Evolutionary conservation across 306 rosid genomes (phyloP).

Genomic region (Luffa acutangula): DNA sequence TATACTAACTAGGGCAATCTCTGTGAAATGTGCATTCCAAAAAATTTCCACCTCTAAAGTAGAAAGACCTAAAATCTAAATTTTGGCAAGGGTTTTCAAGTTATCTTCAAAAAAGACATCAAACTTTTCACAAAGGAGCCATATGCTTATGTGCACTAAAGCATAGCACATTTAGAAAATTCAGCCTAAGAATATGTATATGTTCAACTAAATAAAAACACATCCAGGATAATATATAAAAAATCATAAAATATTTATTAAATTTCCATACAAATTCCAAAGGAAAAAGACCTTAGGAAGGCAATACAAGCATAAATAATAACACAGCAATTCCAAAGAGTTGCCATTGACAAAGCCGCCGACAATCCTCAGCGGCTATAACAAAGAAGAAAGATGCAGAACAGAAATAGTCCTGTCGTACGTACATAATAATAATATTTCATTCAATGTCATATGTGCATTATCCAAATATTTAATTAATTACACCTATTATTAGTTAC

Average conservation of each 20-base stretch:
- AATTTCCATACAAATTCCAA: not conserved
- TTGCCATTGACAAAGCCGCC: not conserved
- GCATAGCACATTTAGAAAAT: not conserved
- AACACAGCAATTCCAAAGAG: not conserved
- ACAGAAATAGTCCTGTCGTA: not conserved
- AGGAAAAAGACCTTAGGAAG: not conserved
- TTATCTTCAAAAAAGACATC: not conserved
- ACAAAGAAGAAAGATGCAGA: not conserved
- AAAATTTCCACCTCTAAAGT: too few relatives aligned
- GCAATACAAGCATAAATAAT: not conserved
- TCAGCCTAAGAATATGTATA: too few relatives aligned
- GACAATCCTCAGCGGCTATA: not conserved
- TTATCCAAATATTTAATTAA: slow-evolving; percentile 11
- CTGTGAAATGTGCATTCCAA: too few relatives aligned
- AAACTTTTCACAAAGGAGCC: not conserved
- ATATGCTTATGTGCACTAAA: not conserved
- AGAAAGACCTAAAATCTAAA: not conserved
- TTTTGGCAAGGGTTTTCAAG: not conserved
- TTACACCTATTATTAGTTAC: slow-evolving; percentile 7
- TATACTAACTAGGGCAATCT: too few relatives aligned
- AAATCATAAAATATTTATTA: not conserved
- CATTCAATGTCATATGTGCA: slow-evolving; percentile 19
- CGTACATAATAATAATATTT: not conserved
- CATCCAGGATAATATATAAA: not conserved
- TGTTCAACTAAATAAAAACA: too few relatives aligned